phyloP scores from a whole-genome alignment of 2,329 filamentous ascomycete species.

The Fusarium goolgardi region DNA sequence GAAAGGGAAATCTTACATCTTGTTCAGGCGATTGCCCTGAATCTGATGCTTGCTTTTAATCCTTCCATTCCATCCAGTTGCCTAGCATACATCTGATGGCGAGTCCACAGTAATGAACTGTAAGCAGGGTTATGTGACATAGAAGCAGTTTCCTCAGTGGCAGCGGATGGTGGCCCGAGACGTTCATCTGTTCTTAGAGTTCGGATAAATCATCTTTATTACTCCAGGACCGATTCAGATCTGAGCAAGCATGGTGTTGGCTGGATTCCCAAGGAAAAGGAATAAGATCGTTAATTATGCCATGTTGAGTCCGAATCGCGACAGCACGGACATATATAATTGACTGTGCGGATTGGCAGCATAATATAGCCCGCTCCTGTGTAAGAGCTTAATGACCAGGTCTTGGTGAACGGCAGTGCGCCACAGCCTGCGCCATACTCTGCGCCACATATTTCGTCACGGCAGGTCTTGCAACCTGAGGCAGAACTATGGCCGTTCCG shows the following conservation, averaged over 20 bases:
- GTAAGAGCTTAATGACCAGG: constrained; percentile 6
- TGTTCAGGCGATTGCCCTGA: constrained; percentile 21
- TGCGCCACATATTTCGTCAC: neutral
- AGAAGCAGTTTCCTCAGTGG: neutral
- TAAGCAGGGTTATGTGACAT: constrained; percentile 14
- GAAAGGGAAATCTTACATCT: constrained; percentile 25
- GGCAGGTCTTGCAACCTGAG: constrained; percentile 46
- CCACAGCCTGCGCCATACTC: constrained; percentile 1
- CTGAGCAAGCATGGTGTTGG: constrained; percentile 10
- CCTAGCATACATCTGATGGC: neutral
- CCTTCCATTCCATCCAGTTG: neutral
- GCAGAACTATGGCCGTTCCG: constrained; percentile 47
- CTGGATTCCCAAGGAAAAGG: neutral
- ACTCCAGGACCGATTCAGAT: constrained; percentile 20
- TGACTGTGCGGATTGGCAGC: neutral
- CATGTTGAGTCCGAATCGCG: constrained; percentile 16
- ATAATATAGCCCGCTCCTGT: neutral
- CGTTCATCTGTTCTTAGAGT: constrained; percentile 1
- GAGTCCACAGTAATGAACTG: constrained; percentile 2
- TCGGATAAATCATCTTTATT: constrained; percentile 17
- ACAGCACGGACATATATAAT: constrained; percentile 13
- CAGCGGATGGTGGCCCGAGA: constrained; percentile 8
- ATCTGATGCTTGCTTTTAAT: constrained; percentile 34
- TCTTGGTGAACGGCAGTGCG: constrained; percentile 15
- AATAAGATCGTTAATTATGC: constrained; percentile 22